Evolutionary conservation across 768 basidiomycete genomes (phyloP).

Genomic region (Tylopilus rubrobrunneus): DNA sequence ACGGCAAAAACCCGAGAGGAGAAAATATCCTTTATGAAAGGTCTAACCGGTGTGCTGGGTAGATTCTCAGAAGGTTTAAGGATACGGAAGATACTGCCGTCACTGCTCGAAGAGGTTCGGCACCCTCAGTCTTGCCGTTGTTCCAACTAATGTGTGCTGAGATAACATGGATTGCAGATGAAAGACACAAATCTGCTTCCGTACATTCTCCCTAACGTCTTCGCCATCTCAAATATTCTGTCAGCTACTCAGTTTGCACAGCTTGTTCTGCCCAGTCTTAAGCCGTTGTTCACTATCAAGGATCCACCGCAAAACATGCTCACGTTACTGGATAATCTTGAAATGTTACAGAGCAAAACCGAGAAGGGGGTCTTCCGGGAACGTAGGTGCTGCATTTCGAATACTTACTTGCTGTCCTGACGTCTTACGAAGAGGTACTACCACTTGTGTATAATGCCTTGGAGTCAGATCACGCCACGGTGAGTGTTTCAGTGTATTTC

Average conservation of each 20-base stretch:
- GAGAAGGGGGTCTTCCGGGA: slow-evolving; percentile 83
- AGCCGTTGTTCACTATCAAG: slow-evolving; percentile 84
- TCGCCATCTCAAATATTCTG: slow-evolving; percentile 77
- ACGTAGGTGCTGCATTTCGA: slow-evolving; percentile 48
- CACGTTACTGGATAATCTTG: slow-evolving; percentile 85
- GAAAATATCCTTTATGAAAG: slow-evolving; percentile 95
- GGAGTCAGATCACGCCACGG: slow-evolving; percentile 89
- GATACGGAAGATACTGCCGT: slow-evolving; percentile 85
- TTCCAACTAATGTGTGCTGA: slow-evolving; percentile 1
- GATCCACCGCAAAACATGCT: slow-evolving; percentile 98
- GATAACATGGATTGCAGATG: slow-evolving; percentile 49
- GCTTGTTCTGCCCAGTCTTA: slow-evolving; percentile 80
- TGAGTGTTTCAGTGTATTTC: slow-evolving; percentile 30
- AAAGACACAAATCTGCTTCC: slow-evolving; percentile 92
- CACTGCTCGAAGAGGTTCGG: slow-evolving; percentile 88
- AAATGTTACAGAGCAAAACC: slow-evolving; percentile 85
- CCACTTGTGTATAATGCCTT: slow-evolving; percentile 94
- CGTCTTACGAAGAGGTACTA: slow-evolving; percentile 68
- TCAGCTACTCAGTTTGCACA: slow-evolving; percentile 77
- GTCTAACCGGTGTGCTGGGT: slow-evolving; percentile 73
- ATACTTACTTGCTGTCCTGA: slow-evolving; percentile 4
- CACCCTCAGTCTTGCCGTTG: background rate
- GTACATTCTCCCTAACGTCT: slow-evolving; percentile 94
- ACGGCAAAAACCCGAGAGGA: slow-evolving; percentile 92
- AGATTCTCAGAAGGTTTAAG: slow-evolving; percentile 85